These are phyloP conservation scores for Cystobasidiaceae sp. DNA, from an alignment of 1,284 basidiomycete genomes.

Conservation along the genomic window DNA sequence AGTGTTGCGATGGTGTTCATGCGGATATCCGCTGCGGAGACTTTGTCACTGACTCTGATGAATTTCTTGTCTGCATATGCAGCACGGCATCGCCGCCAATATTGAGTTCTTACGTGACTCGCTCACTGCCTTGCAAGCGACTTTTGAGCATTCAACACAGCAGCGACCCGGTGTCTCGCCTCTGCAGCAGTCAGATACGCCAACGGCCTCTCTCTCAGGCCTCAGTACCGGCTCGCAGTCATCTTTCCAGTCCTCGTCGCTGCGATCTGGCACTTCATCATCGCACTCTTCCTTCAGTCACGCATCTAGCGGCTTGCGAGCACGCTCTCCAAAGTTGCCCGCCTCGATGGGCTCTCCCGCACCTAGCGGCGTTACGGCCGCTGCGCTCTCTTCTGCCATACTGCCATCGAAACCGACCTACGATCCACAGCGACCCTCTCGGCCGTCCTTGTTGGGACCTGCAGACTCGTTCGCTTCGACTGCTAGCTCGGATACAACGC, in stretches of 20 bases:
- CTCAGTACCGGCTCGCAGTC: constrained; percentile 16
- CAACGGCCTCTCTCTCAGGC: neutral
- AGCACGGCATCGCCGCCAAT: constrained; percentile 30
- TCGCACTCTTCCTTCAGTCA: neutral
- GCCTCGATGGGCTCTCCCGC: too few relatives aligned
- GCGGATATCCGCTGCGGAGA: neutral
- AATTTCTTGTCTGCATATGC: neutral
- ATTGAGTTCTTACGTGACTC: constrained; percentile 23
- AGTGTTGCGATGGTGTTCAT: neutral
- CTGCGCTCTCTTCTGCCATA: too few relatives aligned
- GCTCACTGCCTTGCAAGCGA: constrained; percentile 1
- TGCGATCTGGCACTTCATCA: constrained; percentile 6
- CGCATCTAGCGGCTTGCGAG: neutral
- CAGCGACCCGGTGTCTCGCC: neutral
- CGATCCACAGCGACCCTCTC: too few relatives aligned
- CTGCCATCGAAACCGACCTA: too few relatives aligned
- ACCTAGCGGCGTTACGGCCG: too few relatives aligned
- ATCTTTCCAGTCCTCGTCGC: neutral
- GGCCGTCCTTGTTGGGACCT: too few relatives aligned
- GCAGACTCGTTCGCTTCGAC: too few relatives aligned
- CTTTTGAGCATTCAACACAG: neutral
- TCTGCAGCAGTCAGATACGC: neutral
- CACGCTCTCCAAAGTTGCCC: neutral
- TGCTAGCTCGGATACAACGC: too few relatives aligned
- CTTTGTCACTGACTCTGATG: neutral